Conservation (phyloP, 2,329 filamentous ascomycete species). For the Fusarium goolgardi region DNA sequence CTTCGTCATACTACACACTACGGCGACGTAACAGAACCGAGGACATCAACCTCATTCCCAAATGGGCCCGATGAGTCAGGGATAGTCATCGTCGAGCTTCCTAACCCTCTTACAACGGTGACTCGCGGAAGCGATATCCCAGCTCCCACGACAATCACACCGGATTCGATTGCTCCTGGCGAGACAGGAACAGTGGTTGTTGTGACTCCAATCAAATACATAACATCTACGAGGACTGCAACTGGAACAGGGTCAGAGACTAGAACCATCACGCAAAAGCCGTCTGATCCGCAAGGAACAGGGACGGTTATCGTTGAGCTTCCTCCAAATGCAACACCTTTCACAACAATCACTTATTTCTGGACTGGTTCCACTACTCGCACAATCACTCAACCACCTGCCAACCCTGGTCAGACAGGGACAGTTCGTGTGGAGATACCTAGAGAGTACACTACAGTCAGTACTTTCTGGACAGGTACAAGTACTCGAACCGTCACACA, state of each 20-base stretch:
- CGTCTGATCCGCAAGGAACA: not conserved
- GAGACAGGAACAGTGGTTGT: conserved; percentile 6
- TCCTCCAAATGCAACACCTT: not conserved
- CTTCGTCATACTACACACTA: conserved; percentile 6
- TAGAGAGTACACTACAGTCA: not conserved
- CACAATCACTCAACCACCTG: not conserved
- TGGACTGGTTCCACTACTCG: not conserved
- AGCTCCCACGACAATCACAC: not conserved
- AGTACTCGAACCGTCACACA: not conserved
- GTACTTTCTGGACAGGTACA: not conserved
- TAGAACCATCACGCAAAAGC: not conserved
- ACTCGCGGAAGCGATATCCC: not conserved
- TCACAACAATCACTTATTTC: not conserved
- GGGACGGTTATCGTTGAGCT: not conserved
- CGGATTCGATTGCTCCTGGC: not conserved
- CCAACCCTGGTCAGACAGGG: not conserved
- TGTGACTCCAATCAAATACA: not conserved
- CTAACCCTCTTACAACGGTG: not conserved
- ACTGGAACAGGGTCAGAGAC: not conserved
- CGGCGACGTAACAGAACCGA: not conserved
- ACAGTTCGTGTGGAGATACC: not conserved
- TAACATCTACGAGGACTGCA: not conserved
- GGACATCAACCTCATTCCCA: not conserved
- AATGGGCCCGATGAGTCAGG: not conserved
- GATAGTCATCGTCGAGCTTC: not conserved